Conservation (phyloP, 31 red algal genomes). For the Odonthalia washingtoniensis region DNA sequence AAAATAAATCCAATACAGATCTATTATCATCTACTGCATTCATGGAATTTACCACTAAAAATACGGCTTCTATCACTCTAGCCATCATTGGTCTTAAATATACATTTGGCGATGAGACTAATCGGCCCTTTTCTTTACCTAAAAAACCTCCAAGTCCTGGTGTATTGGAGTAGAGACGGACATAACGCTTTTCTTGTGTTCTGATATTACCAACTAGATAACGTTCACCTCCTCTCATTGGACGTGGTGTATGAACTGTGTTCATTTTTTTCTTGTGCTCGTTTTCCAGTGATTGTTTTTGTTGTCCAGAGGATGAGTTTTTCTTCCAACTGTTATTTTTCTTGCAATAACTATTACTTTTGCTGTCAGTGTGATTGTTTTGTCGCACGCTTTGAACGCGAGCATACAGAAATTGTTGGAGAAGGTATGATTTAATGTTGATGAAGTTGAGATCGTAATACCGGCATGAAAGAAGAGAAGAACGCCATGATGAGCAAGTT, state of each 20-base stretch:
- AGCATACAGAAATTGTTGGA: too few relatives aligned
- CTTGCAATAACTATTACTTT: too few relatives aligned
- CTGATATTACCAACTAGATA: slow-evolving; percentile 39
- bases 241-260: slow-evolving; percentile 62
- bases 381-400: too few relatives aligned
- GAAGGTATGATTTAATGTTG: too few relatives aligned
- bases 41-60: slow-evolving; percentile 83
- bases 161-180: slow-evolving; percentile 42
- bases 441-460: too few relatives aligned
- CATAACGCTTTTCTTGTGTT: slow-evolving; percentile 56
- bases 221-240: slow-evolving; percentile 41
- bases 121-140: slow-evolving; percentile 79
- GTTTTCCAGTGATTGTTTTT: too few relatives aligned
- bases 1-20: slow-evolving; percentile 85
- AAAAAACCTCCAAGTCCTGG: slow-evolving; percentile 73
- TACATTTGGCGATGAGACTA: slow-evolving; percentile 82
- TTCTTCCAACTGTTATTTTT: too few relatives aligned
- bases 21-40: slow-evolving; percentile 58
- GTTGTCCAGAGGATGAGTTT: too few relatives aligned
- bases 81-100: slow-evolving; percentile 97
- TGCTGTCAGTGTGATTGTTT: too few relatives aligned
- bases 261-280: too few relatives aligned
- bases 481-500: too few relatives aligned
- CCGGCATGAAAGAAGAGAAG: too few relatives aligned
- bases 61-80: slow-evolving; percentile 93